Evolutionary conservation across 2,329 filamentous ascomycete species (phyloP), one percentile per base, ranked within the genome.

Genomic region (Verticillium nubilum): DNA sequence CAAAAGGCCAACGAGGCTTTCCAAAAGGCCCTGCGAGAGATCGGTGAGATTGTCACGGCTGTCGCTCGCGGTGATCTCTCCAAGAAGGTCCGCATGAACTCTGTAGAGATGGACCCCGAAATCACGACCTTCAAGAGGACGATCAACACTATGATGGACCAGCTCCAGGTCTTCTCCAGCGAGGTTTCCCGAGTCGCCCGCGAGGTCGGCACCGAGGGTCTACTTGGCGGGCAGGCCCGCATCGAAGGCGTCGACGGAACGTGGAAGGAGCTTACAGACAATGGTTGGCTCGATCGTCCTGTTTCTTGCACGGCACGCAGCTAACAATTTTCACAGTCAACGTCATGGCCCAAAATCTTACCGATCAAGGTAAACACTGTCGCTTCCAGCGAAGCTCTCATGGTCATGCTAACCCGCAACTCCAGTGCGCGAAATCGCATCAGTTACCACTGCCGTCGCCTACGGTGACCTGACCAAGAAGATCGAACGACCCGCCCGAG

Each of bases 111-210:
- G 89, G 94, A 98, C 80, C 92, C 93, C 28, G 94, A 98, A 81
- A 98, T 98, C 70, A 95, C 92, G 28, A 93, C 92, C 10, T 98
- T 98, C 81, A 98, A 98, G 78, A 88, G 92, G 68, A 97, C 94
- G 63, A 98, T 98, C 78, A 98, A 98, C 74, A 96, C 91, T 66
- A 98, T 98, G 94, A 96, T 98, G 86, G 94, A 98, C 72, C 94
- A 97, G 75, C 83, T 98, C 61, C 93, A 97, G 72, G 91, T 96
- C 61, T 98, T 98, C 74, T 94, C 94, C 65, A 96, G 91, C 74
- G 93, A 98, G 78, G 94, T 98, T 69, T 97, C 94, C 33, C 89
- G 92, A 66, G 88, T 98, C 66, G 94, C 94, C 58, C 90, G 92
- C 73, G 94, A 98, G 75, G 94, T 98, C 79, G 94, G 94, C 67